phyloP scores from a whole-genome alignment of 441 rosid genomes.

The Isatis lusitanica region DNA sequence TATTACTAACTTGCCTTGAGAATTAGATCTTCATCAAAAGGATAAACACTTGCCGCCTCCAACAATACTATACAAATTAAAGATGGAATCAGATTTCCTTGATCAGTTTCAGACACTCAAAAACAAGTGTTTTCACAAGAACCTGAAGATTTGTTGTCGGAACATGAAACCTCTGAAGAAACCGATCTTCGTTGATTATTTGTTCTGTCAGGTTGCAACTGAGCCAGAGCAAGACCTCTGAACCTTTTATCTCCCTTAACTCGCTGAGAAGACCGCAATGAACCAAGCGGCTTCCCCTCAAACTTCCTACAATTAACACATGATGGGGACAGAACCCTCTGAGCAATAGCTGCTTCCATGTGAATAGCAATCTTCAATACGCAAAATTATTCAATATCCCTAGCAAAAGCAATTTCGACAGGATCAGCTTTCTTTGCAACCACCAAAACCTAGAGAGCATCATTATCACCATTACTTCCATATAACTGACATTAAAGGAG shows the following conservation, averaged over 20 bases:
- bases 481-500: not conserved
- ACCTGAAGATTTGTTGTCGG: conserved; percentile 59
- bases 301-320: conserved; percentile 45
- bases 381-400: conserved; percentile 1
- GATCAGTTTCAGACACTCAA: not conserved
- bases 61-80: conserved; percentile 46
- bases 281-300: conserved; percentile 29
- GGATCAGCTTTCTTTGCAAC: not conserved
- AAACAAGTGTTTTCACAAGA: not conserved
- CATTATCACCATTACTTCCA: not conserved
- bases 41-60: conserved; percentile 48
- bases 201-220: conserved; percentile 36
- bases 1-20: conserved; percentile 52
- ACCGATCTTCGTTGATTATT: conserved; percentile 27
- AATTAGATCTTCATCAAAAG: conserved; percentile 48
- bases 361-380: conserved; percentile 1
- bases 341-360: conserved; percentile 58
- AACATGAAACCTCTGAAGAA: conserved; percentile 47
- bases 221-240: conserved; percentile 43
- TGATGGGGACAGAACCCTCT: conserved; percentile 43
- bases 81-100: not conserved
- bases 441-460: not conserved
- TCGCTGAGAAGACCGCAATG: conserved; percentile 37
- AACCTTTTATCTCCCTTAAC: conserved; percentile 41
- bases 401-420: not conserved